phyloP scores from a whole-genome alignment of 108 stramenopile species.

The Cafeteria roenbergensis region DNA sequence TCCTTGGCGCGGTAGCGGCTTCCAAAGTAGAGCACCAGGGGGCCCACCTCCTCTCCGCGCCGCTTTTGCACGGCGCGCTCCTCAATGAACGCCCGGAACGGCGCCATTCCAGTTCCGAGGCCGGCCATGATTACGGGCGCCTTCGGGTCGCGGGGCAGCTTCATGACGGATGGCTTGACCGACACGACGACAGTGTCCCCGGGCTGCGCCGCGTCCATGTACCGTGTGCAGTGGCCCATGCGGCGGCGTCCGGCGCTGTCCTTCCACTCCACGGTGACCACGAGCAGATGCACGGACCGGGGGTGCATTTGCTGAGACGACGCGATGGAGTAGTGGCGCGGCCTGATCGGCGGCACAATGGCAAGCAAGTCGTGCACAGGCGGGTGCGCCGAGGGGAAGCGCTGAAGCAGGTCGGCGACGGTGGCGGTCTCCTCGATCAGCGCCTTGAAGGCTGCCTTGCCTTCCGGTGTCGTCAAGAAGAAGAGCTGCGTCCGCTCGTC shows the following conservation, averaged over 20 bases:
- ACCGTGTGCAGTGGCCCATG: slow-evolving; percentile 68
- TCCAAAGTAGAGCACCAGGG: slow-evolving; percentile 86
- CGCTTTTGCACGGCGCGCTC: slow-evolving; percentile 52
- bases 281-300: slow-evolving; percentile 70
- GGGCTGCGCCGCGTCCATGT: slow-evolving; percentile 40
- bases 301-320: slow-evolving; percentile 70
- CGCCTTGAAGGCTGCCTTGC: slow-evolving; percentile 3
- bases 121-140: slow-evolving; percentile 79
- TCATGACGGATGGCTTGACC: slow-evolving; percentile 71
- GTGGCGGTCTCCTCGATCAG: slow-evolving; percentile 2
- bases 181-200: slow-evolving; percentile 55
- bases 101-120: slow-evolving; percentile 90
- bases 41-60: slow-evolving; percentile 32
- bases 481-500: slow-evolving; percentile 28
- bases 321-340: slow-evolving; percentile 86
- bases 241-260: slow-evolving; percentile 45
- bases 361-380: slow-evolving; percentile 1
- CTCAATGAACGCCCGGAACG: slow-evolving; percentile 84
- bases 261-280: slow-evolving; percentile 50
- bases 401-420: slow-evolving; percentile 2
- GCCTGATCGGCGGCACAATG: slow-evolving; percentile 53
- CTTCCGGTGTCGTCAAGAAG: slow-evolving; percentile 2
- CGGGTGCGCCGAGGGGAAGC: slow-evolving; percentile 7
- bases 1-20: slow-evolving; percentile 62
- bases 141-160: slow-evolving; percentile 31